Evolutionary conservation across 495 filamentous ascomycete genomes (phyloP), one percentile per base, ranked within the genome.

Genomic region (Trichoderma virens): DNA sequence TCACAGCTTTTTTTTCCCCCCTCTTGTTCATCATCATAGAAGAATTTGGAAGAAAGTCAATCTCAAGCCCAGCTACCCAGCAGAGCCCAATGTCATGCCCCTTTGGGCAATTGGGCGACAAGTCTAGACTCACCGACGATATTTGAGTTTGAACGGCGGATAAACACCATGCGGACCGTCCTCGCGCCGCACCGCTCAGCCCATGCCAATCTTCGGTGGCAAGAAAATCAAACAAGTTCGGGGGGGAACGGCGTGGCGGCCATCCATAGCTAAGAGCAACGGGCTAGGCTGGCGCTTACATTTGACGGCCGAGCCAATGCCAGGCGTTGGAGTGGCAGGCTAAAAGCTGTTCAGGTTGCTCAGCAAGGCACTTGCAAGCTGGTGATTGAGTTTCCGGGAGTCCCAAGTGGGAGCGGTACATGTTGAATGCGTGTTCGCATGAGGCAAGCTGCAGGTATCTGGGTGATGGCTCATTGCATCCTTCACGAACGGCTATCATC

Each of bases 151-250:
- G 51, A 6, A 56, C 51, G 51, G 25, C n/a, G 43, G 43, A 18
- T 20, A 23, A 20, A 47, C 18, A 47, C 23, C 6, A 28, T 56
- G 51, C 51, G 51, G 51, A 56, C 51, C 51, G 51, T 23, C 25
- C 51, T 56, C 51, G 51, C 27, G 51, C 51, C 51, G 51, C 51
- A 56, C 51, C 51, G 51, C 51, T 27, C 51, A 56, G 51, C 23
- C 51, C 51, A 56, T 27, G 23, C 25, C 23, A 31, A 30, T 16
- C 2, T 5, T 14, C 13, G 16, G 51, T 56, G 51, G 51, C 51
- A 30, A 28, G 23, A 56, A 56, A 5, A 30, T 6, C 43, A 18
- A 23, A 47, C 18, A 47, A 20, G 43, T 18, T 8, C 18, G 43
- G n/a, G 20, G 8, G 18, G 18, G 5, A 20, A 8, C 20, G 27